phyloP scores from a whole-genome alignment of 371 early-diverging fungal genomes.

The Actinomortierella wolfii region DNA sequence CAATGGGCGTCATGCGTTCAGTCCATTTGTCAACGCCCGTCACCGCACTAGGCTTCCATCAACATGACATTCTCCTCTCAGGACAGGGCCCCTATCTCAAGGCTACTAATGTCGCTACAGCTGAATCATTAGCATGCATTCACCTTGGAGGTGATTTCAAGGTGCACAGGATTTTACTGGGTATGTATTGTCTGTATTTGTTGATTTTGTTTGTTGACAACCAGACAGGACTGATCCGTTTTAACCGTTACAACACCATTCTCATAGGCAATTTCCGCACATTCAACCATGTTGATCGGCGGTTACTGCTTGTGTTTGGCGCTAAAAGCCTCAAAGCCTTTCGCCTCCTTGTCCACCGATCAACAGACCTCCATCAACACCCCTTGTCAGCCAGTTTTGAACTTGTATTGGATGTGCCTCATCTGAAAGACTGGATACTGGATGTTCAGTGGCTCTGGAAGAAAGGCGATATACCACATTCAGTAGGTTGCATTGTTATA shows the following conservation, averaged over 20 bases:
- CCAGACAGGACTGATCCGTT: background rate
- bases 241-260: background rate
- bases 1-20: constrained; percentile 6
- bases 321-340: constrained; percentile 35
- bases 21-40: constrained; percentile 49
- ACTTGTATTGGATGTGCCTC: constrained; percentile 27
- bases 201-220: background rate
- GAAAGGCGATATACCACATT: constrained; percentile 22
- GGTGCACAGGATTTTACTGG: constrained; percentile 61
- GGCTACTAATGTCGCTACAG: constrained; percentile 54
- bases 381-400: constrained; percentile 11
- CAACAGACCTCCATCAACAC: background rate
- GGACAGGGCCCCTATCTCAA: constrained; percentile 68
- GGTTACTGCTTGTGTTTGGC: constrained; percentile 42
- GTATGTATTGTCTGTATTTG: constrained; percentile 37
- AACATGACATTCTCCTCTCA: constrained; percentile 55
- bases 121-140: constrained; percentile 46
- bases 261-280: no score
- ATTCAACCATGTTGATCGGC: background rate
- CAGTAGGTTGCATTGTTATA: no score
- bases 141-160: constrained; percentile 52
- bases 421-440: constrained; percentile 72
- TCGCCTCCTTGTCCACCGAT: constrained; percentile 15
- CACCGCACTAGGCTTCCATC: constrained; percentile 60
- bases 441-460: constrained; percentile 68